Conservation (phyloP, 768 basidiomycete species). For the Leccinum obscurum region DNA sequence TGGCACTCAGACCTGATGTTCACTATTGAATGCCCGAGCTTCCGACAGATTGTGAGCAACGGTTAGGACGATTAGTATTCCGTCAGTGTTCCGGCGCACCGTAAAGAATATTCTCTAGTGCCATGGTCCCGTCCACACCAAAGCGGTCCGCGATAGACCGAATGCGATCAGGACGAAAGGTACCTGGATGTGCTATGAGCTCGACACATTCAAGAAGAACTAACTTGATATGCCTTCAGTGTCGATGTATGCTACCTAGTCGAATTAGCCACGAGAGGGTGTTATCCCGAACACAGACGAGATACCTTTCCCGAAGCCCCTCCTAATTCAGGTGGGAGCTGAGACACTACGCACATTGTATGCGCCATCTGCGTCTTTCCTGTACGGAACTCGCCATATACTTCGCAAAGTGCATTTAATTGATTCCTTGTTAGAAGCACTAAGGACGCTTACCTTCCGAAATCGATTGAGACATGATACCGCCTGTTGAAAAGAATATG, state of each 20-base stretch:
- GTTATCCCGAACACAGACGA: slow-evolving; percentile 4
- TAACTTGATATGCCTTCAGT: slow-evolving; percentile 60
- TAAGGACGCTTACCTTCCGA: slow-evolving; percentile 64
- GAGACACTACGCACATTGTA: slow-evolving; percentile 89
- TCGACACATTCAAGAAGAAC: slow-evolving; percentile 12
- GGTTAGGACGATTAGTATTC: not conserved
- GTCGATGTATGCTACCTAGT: slow-evolving; percentile 87
- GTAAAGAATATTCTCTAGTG: slow-evolving; percentile 89
- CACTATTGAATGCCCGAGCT: slow-evolving; percentile 91
- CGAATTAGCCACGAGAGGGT: slow-evolving; percentile 1
- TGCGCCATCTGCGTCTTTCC: slow-evolving; percentile 96
- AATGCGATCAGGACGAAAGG: slow-evolving; percentile 93
- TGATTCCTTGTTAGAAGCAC: not conserved
- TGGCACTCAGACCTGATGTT: slow-evolving; percentile 68
- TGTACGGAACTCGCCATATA: slow-evolving; percentile 95
- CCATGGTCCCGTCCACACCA: slow-evolving; percentile 87
- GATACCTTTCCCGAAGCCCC: slow-evolving; percentile 85
- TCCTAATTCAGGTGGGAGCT: slow-evolving; percentile 86
- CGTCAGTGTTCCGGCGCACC: slow-evolving; percentile 41
- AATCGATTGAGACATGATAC: slow-evolving; percentile 90
- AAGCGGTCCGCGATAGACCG: slow-evolving; percentile 89
- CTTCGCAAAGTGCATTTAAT: slow-evolving; percentile 37
- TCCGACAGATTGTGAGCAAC: slow-evolving; percentile 13
- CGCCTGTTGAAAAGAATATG: slow-evolving; percentile 48
- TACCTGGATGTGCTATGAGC: slow-evolving; percentile 50